Percentiles rank a stretch among this genome's conserved stretches.
Conservation (phyloP, 257 asterid species). For the Solanum appendiculatum region DNA sequence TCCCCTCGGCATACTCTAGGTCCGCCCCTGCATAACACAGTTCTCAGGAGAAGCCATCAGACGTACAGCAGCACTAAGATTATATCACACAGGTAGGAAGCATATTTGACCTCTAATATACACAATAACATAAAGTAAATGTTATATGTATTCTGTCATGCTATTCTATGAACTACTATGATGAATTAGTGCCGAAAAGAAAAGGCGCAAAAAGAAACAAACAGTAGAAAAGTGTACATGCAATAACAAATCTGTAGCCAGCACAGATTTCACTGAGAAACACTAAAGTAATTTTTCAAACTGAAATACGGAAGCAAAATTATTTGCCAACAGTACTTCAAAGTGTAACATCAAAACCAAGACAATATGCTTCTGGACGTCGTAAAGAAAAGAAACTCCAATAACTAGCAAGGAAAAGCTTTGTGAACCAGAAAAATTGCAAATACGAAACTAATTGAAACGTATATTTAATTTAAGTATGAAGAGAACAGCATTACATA, state of each 20-base stretch:
- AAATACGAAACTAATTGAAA: background rate
- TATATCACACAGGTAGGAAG: background rate
- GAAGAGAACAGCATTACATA: background rate
- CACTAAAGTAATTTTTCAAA: background rate
- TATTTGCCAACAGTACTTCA: background rate
- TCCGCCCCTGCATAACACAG: background rate
- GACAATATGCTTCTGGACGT: background rate
- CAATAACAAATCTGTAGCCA: background rate
- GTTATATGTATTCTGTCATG: background rate
- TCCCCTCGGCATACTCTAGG: too few species aligned
- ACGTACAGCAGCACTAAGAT: background rate
- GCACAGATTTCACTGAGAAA: background rate
- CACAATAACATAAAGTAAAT: background rate
- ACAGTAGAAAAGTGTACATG: background rate
- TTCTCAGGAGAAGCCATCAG: background rate
- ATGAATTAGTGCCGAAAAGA: background rate
- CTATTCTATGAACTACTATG: background rate
- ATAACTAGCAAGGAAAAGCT: background rate
- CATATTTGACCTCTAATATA: background rate
- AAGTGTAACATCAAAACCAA: background rate
- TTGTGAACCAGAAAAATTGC: background rate
- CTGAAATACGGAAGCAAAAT: background rate
- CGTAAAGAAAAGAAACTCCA: background rate
- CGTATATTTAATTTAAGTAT: background rate
- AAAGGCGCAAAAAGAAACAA: background rate